Percentiles rank a stretch among this genome's conserved stretches.
Conservation (phyloP, 2,329 filamentous ascomycete species). For the Thermochaetoides dissita region DNA sequence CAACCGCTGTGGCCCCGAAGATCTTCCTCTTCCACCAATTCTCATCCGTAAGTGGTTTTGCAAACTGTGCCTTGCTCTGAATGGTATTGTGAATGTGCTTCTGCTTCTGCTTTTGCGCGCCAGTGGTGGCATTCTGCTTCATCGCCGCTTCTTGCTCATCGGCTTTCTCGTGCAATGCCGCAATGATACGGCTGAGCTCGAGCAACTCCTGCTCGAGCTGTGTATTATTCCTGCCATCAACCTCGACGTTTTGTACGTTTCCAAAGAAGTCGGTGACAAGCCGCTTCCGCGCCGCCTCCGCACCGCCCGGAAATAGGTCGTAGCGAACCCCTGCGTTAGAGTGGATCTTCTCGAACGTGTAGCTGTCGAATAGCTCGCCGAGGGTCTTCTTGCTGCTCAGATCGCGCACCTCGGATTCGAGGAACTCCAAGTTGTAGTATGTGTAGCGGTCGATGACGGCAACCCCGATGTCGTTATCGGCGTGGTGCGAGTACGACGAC, state of each 20-base stretch:
- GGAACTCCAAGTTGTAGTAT: conserved; percentile 94
- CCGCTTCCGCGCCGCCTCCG: conserved; percentile 60
- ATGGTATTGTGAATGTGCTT: conserved; percentile 2
- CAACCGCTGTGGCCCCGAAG: conserved; percentile 45
- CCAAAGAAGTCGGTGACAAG: conserved; percentile 95
- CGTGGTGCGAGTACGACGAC: conserved; percentile 93
- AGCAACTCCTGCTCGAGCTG: conserved; percentile 58
- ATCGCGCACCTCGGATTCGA: conserved; percentile 79
- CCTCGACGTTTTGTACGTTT: conserved; percentile 94
- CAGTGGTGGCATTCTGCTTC: conserved; percentile 10
- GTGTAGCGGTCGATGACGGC: conserved; percentile 98
- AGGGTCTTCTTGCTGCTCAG: conserved; percentile 78
- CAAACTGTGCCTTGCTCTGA: conserved; percentile 29
- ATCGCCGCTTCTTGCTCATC: conserved; percentile 28
- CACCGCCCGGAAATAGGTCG: conserved; percentile 83
- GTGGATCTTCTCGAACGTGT: conserved; percentile 89
- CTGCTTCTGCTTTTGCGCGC: too few species aligned
- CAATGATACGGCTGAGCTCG: conserved; percentile 57
- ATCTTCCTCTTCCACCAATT: conserved; percentile 55
- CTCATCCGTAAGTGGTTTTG: conserved; percentile 50
- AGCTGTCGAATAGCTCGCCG: conserved; percentile 90
- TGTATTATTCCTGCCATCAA: conserved; percentile 50
- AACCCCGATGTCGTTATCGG: conserved; percentile 93
- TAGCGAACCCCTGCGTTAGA: conserved; percentile 83
- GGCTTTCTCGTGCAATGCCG: conserved; percentile 35